Evolutionary conservation across 2,329 filamentous ascomycete genomes (phyloP).

Genomic region (Paramyrothecium roridum): DNA sequence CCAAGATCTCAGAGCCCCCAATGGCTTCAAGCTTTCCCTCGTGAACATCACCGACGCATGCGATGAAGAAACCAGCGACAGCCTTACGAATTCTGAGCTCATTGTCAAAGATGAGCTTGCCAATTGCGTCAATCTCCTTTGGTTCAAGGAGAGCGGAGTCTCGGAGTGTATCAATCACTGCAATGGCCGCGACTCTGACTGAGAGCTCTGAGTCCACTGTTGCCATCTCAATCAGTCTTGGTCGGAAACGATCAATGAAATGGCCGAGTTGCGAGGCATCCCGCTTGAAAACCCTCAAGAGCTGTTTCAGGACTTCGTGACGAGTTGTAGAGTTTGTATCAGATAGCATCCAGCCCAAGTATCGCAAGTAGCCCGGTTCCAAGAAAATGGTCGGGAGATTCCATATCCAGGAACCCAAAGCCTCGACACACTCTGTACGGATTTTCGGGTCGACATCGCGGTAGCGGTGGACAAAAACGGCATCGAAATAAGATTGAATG

Average conservation of each 20-base stretch:
- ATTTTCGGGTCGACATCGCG: constrained; percentile 90
- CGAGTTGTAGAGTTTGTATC: constrained; percentile 73
- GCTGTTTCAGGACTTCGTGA: constrained; percentile 81
- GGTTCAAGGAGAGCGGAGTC: constrained; percentile 86
- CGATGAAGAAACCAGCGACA: constrained; percentile 85
- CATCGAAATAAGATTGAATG: constrained; percentile 85
- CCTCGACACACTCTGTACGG: constrained; percentile 81
- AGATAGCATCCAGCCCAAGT: constrained; percentile 92
- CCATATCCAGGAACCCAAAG: constrained; percentile 85
- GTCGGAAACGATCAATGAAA: constrained; percentile 89
- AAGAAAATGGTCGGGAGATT: constrained; percentile 84
- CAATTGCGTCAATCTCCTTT: constrained; percentile 84
- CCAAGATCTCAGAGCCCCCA: constrained; percentile 72
- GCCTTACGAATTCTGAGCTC: constrained; percentile 83
- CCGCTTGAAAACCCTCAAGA: constrained; percentile 75
- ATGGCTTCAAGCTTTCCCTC: constrained; percentile 79
- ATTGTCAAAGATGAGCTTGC: constrained; percentile 83
- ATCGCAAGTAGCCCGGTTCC: constrained; percentile 85
- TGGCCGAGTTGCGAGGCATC: constrained; percentile 81
- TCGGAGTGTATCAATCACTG: constrained; percentile 77
- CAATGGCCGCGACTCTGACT: constrained; percentile 77
- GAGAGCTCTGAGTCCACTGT: constrained; percentile 77
- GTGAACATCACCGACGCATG: constrained; percentile 79
- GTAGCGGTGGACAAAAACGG: constrained; percentile 92
- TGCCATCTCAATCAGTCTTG: constrained; percentile 88